Evolutionary conservation across 805 yeast species (phyloP).

Genomic region (Metschnikowia chrysomelidarum): DNA sequence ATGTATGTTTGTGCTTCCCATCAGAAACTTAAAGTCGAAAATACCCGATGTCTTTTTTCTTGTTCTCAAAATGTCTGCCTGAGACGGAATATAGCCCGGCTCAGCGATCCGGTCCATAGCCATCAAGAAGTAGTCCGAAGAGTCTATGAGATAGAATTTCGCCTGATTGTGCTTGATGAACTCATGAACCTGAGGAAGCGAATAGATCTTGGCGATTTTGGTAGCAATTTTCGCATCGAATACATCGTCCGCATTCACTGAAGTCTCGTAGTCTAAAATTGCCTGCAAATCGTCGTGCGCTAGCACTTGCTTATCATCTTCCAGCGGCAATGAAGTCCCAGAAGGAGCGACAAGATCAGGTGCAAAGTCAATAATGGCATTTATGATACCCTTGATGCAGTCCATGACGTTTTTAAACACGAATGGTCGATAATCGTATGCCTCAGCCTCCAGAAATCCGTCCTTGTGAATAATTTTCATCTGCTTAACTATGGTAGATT

Average conservation of each 20-base stretch:
- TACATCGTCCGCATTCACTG: slow-evolving; percentile 51
- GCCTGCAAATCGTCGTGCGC: slow-evolving; percentile 38
- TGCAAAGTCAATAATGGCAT: slow-evolving; percentile 57
- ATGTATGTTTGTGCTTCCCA: slow-evolving; percentile 55
- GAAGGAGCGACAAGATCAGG: slow-evolving; percentile 35
- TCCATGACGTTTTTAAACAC: slow-evolving; percentile 77
- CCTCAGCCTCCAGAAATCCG: slow-evolving; percentile 70
- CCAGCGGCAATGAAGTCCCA: slow-evolving; percentile 1
- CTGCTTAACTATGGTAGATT: slow-evolving; percentile 77
- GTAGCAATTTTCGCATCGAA: slow-evolving; percentile 51
- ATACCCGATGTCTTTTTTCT: slow-evolving; percentile 93
- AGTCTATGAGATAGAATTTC: slow-evolving; percentile 80
- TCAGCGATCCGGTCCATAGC: slow-evolving; percentile 60
- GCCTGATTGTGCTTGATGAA: slow-evolving; percentile 60
- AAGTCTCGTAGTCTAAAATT: slow-evolving; percentile 45
- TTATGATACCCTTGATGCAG: slow-evolving; percentile 67
- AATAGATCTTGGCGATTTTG: slow-evolving; percentile 54
- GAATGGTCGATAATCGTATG: slow-evolving; percentile 71
- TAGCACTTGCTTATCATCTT: not conserved
- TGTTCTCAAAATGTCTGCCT: slow-evolving; percentile 77
- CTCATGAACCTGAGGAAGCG: slow-evolving; percentile 52
- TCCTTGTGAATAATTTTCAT: slow-evolving; percentile 75
- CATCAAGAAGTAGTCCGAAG: slow-evolving; percentile 74
- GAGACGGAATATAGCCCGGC: slow-evolving; percentile 65
- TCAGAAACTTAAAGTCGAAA: slow-evolving; percentile 73